Evolutionary conservation across 306 rosid genomes (phyloP).

Genomic region (Vachellia collinsii): DNA sequence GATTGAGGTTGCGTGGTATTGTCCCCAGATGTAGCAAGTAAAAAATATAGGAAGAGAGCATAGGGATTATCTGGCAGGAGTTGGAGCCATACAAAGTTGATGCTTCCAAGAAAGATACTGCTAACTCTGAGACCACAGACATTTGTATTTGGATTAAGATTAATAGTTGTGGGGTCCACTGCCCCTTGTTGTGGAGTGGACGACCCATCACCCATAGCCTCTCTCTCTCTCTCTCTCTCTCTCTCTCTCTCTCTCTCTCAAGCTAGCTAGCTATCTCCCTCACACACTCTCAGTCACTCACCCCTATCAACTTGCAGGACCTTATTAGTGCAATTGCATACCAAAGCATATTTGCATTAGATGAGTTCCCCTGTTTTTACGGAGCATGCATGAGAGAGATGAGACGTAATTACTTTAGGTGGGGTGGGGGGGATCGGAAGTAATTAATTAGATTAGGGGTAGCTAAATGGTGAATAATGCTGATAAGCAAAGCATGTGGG

Average conservation of each 20-base stretch:
- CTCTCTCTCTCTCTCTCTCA: too few species aligned
- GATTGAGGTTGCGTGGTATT: background rate
- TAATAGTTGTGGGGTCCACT: conserved; percentile 44
- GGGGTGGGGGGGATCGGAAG: background rate
- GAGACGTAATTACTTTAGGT: background rate
- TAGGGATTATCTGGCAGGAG: conserved; percentile 42
- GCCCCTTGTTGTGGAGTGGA: conserved; percentile 28
- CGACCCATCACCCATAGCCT: conserved; percentile 33
- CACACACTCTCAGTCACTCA: conserved; percentile 16
- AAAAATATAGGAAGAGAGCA: too few species aligned
- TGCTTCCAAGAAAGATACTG: conserved; percentile 72
- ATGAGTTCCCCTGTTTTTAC: background rate
- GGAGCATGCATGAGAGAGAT: background rate
- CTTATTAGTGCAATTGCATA: conserved; percentile 24
- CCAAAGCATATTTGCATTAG: background rate
- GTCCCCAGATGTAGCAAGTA: too few species aligned
- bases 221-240: too few species aligned
- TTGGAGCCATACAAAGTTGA: conserved; percentile 47
- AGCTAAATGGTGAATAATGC: conserved; percentile 59
- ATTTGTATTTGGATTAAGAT: conserved; percentile 35
- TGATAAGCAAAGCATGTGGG: conserved; percentile 55
- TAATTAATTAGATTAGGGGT: conserved; percentile 49
- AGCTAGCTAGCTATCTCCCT: conserved; percentile 29
- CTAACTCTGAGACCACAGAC: conserved; percentile 48
- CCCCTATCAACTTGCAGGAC: conserved; percentile 17